Evolutionary conservation across 2,329 filamentous ascomycete species (phyloP).

Genomic region (Penicillium sp.): DNA sequence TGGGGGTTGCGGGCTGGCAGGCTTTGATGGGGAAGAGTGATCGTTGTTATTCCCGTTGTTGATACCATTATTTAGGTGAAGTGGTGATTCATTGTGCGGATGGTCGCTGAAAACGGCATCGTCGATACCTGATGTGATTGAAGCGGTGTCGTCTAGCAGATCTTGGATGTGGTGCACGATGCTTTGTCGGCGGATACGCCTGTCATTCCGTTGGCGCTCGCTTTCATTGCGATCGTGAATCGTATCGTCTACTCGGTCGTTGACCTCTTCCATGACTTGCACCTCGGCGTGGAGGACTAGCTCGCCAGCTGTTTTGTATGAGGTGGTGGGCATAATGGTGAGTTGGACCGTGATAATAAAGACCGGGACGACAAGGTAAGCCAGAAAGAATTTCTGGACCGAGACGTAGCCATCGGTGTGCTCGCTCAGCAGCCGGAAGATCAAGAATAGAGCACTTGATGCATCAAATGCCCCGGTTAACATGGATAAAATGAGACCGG

Average conservation of each 20-base stretch:
- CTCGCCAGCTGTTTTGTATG: slow-evolving; percentile 84
- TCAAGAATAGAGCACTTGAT: slow-evolving; percentile 74
- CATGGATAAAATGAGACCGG: slow-evolving; percentile 76
- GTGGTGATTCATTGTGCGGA: slow-evolving; percentile 5
- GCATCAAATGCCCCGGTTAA: slow-evolving; percentile 82
- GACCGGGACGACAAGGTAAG: slow-evolving; percentile 69
- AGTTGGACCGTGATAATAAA: slow-evolving; percentile 68
- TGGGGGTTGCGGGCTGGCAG: neutral
- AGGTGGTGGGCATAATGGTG: slow-evolving; percentile 70
- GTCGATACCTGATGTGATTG: slow-evolving; percentile 7
- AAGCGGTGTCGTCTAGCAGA: slow-evolving; percentile 59
- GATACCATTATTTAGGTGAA: neutral
- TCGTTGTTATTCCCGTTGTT: neutral
- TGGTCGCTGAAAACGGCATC: slow-evolving; percentile 18
- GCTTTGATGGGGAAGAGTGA: neutral
- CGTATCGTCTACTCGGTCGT: slow-evolving; percentile 58
- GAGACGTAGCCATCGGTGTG: slow-evolving; percentile 58
- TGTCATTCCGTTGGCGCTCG: slow-evolving; percentile 53
- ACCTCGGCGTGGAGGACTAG: slow-evolving; percentile 71
- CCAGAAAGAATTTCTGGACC: slow-evolving; percentile 68
- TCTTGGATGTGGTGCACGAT: slow-evolving; percentile 71
- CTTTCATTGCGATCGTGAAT: slow-evolving; percentile 51
- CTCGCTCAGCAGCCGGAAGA: slow-evolving; percentile 72
- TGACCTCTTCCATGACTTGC: slow-evolving; percentile 53
- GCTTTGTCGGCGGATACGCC: slow-evolving; percentile 61